Evolutionary conservation across 768 basidiomycete species (phyloP).

Genomic region (Psilocybe sp.): DNA sequence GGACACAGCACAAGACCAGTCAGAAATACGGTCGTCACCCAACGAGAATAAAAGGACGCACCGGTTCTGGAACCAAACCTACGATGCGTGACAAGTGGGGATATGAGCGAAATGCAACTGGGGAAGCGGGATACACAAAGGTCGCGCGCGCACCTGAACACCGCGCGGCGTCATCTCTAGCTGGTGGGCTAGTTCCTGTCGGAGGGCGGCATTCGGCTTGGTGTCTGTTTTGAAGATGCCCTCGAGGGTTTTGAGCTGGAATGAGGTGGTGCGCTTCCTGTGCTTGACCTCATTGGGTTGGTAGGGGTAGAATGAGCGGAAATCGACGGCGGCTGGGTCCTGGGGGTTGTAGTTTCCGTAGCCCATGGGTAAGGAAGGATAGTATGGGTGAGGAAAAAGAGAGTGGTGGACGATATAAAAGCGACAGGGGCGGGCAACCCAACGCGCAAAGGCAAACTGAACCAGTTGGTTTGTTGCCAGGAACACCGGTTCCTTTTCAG

Average conservation of each 20-base stretch:
- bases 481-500: conserved; percentile 16
- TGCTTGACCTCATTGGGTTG: conserved; percentile 94
- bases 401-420: conserved; percentile 20
- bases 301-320: conserved; percentile 85
- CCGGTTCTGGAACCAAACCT: conserved; percentile 95
- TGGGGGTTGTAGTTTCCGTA: conserved; percentile 44
- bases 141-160: conserved; percentile 71
- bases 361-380: conserved; percentile 28
- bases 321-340: conserved; percentile 72
- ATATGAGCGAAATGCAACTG: conserved; percentile 3
- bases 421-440: conserved; percentile 21
- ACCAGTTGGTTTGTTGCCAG: conserved; percentile 25
- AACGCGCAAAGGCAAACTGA: conserved; percentile 10
- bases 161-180: conserved; percentile 91
- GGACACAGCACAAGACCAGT: conserved; percentile 12
- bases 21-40: conserved; percentile 2
- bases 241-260: conserved; percentile 89
- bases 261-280: conserved; percentile 82
- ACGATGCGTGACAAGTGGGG: conserved; percentile 16
- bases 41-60: conserved; percentile 25
- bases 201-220: conserved; percentile 81
- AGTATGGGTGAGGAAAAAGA: conserved; percentile 26
- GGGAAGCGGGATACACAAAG: background rate
- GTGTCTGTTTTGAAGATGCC: conserved; percentile 82
- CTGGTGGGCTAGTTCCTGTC: conserved; percentile 77